Evolutionary conservation across 2,329 filamentous ascomycete species (phyloP).

Genomic region (Curvularia spicifera): DNA sequence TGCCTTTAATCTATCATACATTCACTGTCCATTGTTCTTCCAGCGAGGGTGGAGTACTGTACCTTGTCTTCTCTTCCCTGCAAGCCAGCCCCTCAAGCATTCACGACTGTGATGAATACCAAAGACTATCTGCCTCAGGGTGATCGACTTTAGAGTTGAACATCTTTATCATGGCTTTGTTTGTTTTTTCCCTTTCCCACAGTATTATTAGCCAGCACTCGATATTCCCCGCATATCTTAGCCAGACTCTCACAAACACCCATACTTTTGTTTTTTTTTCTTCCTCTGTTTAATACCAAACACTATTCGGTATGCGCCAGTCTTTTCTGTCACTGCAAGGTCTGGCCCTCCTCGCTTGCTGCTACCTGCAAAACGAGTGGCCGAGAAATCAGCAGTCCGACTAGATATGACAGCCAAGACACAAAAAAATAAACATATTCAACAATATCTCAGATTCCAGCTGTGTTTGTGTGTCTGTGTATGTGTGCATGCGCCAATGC

Average conservation of each 20-base stretch:
- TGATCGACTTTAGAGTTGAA: constrained; percentile 49
- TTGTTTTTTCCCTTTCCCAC: constrained; percentile 18
- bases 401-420: constrained; percentile 9
- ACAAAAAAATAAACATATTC: constrained; percentile 8
- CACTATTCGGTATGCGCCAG: constrained; percentile 46
- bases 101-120: constrained; percentile 47
- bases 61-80: constrained; percentile 32
- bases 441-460: not conserved
- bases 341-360: not conserved
- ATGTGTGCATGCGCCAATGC: not conserved
- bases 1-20: constrained; percentile 29
- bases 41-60: constrained; percentile 32
- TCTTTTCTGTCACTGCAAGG: constrained; percentile 20
- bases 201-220: constrained; percentile 17
- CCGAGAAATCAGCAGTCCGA: not conserved
- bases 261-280: constrained; percentile 13
- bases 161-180: constrained; percentile 39
- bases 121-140: constrained; percentile 51
- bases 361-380: not conserved
- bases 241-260: constrained; percentile 22
- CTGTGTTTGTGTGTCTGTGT: not conserved
- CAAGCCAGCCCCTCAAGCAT: constrained; percentile 35
- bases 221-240: constrained; percentile 24
- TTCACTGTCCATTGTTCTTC: constrained; percentile 25
- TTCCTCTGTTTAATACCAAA: constrained; percentile 21